Base-by-base conservation (phyloP, 768 basidiomycete species). In the Hericium rajendrae region DNA sequence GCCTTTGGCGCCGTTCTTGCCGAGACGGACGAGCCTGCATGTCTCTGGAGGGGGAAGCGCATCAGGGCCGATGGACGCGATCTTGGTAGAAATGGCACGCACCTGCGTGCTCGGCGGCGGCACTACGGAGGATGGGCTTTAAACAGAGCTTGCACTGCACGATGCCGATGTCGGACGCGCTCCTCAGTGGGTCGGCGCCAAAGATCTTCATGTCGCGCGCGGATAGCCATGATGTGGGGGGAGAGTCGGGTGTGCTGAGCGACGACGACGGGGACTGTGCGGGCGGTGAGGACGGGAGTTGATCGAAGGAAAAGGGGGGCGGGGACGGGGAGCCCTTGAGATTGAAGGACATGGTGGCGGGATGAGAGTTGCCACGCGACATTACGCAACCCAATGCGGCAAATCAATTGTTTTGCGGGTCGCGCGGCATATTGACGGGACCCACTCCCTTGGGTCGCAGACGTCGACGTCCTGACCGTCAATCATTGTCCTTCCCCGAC, bases 161-260 rank as follows among this genome's bases (percentile, higher is more conserved):
- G 39, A 83, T 69, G 32, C 78, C 79, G 11, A 88, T 70, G 57
- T 88, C 85, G 2, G 84, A 82, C 9, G 60, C 57, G 48, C 77
- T 78, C 15, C 58, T 55, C 28, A 94, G 77, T 6, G 92, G 90
- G 56, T 84, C 76, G 2, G 84, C 76, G 37, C 91, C 91, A 69
- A 88, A 95, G 59, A 88, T 78, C 74, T 86, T 87, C 92, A 92
- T 94, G 65, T 94, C 90, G 50, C 79, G 79, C 8, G 88, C 90
- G 26, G 86, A 81, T 13, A 94, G 83, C 85, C 91, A 91, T 73
- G 84, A 78, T 22, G 90, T 87, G 0, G 92, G 91, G 0, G 91
- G 90, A 0, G 86, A 83, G 0, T 81, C 78, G 2, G 83, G 70
- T 62, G 46, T 79, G 74, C 57, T 32, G 1, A 67, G 59, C 6